Evolutionary conservation across 345 rosid genomes (phyloP).

Genomic region (Acer yangbiense): DNA sequence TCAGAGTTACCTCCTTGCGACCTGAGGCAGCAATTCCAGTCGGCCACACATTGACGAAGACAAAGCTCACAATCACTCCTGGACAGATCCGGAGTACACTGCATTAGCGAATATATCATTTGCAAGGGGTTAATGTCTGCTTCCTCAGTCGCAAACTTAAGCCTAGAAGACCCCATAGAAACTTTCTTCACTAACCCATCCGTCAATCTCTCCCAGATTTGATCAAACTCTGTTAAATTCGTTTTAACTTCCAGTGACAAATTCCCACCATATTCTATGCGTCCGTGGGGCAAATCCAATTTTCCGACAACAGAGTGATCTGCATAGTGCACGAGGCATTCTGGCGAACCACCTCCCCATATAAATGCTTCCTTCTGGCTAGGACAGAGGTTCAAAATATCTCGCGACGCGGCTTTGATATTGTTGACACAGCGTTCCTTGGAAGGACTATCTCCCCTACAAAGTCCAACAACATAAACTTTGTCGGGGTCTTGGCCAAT

Average conservation of each 20-base stretch:
- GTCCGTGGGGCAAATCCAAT: background rate
- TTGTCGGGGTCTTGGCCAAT: too few species aligned
- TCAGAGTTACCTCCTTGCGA: conserved; percentile 35
- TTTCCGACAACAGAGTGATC: conserved; percentile 22
- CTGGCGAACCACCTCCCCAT: conserved; percentile 18
- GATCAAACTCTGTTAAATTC: conserved; percentile 27
- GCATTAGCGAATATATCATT: conserved; percentile 42
- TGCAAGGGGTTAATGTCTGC: background rate
- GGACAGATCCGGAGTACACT: conserved; percentile 58
- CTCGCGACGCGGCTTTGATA: too few species aligned
- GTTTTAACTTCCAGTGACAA: background rate
- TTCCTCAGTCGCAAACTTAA: conserved; percentile 19
- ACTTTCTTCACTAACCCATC: conserved; percentile 18
- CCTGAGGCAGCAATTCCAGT: conserved; percentile 17
- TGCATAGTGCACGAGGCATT: conserved; percentile 43
- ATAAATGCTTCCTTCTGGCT: background rate
- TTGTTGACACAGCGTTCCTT: too few species aligned
- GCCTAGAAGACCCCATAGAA: conserved; percentile 22
- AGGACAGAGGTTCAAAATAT: too few species aligned
- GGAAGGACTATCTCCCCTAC: too few species aligned
- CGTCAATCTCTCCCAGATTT: conserved; percentile 36
- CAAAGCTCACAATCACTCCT: conserved; percentile 33
- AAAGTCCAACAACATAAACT: too few species aligned
- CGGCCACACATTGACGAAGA: conserved; percentile 19
- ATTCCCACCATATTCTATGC: too few species aligned